phyloP scores from a whole-genome alignment of 2,329 filamentous ascomycete species.

The Pyrenophora teres region DNA sequence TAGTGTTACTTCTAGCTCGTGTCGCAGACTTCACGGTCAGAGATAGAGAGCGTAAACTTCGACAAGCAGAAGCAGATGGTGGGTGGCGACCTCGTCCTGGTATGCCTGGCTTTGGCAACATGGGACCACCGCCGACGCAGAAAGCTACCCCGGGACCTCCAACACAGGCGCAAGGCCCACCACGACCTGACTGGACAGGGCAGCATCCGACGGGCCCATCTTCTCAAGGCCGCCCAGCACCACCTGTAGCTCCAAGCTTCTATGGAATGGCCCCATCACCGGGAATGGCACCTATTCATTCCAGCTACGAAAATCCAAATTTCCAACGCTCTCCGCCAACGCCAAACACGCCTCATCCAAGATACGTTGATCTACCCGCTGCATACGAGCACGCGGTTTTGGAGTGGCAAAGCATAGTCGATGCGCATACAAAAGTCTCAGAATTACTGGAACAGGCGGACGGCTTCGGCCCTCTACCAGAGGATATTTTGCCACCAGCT shows the following conservation, averaged over 20 bases:
- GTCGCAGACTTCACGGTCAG: constrained; percentile 77
- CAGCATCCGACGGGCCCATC: constrained; percentile 18
- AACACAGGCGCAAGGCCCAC: constrained; percentile 32
- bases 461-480: constrained; percentile 74
- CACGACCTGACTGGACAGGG: constrained; percentile 24
- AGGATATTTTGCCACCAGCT: constrained; percentile 66
- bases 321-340: constrained; percentile 24
- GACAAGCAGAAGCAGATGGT: constrained; percentile 64
- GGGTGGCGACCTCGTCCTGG: constrained; percentile 59
- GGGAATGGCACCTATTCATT: constrained; percentile 49
- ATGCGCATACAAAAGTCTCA: constrained; percentile 71
- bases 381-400: constrained; percentile 70
- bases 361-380: constrained; percentile 60
- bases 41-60: constrained; percentile 79
- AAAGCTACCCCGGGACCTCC: constrained; percentile 32
- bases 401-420: constrained; percentile 78
- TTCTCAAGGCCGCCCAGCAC: constrained; percentile 22
- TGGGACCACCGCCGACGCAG: constrained; percentile 43
- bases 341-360: constrained; percentile 20
- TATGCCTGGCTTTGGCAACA: constrained; percentile 48
- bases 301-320: constrained; percentile 46
- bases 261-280: constrained; percentile 57
- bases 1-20: constrained; percentile 80
- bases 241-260: constrained; percentile 51
- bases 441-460: constrained; percentile 64